A percentile compares a stretch with the other conserved stretches of the same genome.
Conservation (phyloP, 352 stramenopile species). For the Globisporangium polare region DNA sequence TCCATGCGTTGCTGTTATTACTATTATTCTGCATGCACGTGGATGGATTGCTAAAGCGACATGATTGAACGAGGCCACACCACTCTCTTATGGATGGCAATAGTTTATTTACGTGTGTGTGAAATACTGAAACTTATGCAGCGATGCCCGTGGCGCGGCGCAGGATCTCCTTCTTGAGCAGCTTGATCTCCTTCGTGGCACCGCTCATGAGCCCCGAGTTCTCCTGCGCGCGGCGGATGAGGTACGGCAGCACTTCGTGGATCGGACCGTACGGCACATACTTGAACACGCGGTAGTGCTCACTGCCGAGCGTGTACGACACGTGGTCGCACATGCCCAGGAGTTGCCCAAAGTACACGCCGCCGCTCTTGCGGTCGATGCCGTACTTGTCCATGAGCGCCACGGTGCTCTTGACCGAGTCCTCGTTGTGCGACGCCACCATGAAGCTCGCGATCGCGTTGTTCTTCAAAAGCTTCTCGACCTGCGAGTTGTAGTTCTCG, state of each 20-base stretch:
- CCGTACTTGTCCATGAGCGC: slow-evolving; percentile 87
- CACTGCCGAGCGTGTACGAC: slow-evolving; percentile 92
- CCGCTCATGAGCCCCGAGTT: slow-evolving; percentile 92
- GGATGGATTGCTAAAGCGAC: too few species aligned
- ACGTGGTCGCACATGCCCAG: slow-evolving; percentile 98
- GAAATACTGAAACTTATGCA: neutral
- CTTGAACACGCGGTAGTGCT: slow-evolving; percentile 95
- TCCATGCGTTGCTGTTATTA: too few species aligned
- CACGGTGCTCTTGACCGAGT: slow-evolving; percentile 92
- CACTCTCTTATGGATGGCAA: neutral
- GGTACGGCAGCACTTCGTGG: slow-evolving; percentile 95
- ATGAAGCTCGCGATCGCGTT: slow-evolving; percentile 93
- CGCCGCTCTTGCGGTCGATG: slow-evolving; percentile 67
- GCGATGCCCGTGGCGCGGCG: slow-evolving; percentile 27
- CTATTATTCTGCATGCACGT: too few species aligned
- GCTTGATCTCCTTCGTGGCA: slow-evolving; percentile 65
- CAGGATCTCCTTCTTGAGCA: slow-evolving; percentile 67
- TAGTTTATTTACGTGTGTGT: slow-evolving; percentile 4
- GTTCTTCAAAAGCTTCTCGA: slow-evolving; percentile 88
- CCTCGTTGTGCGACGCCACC: slow-evolving; percentile 97
- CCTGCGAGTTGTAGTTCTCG: slow-evolving; percentile 89
- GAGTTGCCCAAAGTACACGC: slow-evolving; percentile 96
- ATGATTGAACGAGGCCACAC: too few species aligned
- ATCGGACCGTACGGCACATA: slow-evolving; percentile 98
- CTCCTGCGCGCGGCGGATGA: slow-evolving; percentile 95